These are phyloP conservation scores for Ceriops zippeliana DNA, from an alignment of 345 rosid genomes.

Conservation along the genomic window DNA sequence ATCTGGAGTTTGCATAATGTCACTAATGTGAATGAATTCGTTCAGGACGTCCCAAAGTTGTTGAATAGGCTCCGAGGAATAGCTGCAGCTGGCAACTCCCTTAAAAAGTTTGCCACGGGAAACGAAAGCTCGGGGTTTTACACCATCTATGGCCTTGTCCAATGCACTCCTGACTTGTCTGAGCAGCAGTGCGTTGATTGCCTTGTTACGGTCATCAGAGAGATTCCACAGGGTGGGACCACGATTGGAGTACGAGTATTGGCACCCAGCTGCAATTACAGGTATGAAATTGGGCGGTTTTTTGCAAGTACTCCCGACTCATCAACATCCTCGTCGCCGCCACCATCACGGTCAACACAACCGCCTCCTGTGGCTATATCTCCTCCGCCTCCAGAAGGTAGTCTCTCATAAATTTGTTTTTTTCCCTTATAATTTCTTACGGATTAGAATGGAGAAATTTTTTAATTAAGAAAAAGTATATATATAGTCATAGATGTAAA, in stretches of 20 bases:
- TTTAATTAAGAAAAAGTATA: too few species aligned
- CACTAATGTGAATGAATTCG: constrained; percentile 20
- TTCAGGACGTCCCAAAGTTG: constrained; percentile 9
- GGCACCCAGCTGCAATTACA: neutral
- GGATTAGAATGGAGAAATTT: too few species aligned
- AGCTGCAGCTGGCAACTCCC: constrained; percentile 30
- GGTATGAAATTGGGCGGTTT: neutral
- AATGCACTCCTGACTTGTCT: constrained; percentile 47
- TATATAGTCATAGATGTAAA: too few species aligned
- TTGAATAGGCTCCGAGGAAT: constrained; percentile 17
- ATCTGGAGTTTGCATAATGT: neutral
- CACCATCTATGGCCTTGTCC: constrained; percentile 32
- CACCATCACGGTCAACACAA: neutral
- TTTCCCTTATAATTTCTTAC: too few species aligned
- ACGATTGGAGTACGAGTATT: neutral
- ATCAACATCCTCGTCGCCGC: neutral
- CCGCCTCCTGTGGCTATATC: neutral
- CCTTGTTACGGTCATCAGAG: neutral
- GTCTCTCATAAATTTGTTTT: too few species aligned
- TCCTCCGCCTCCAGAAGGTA: neutral
- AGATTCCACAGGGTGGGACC: neutral
- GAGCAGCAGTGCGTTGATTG: constrained; percentile 18
- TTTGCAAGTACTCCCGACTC: neutral
- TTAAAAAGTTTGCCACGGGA: constrained; percentile 44
- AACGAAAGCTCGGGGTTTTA: neutral